Evolutionary conservation across 306 rosid species (phyloP).

Genomic region (Geum urbanum): DNA sequence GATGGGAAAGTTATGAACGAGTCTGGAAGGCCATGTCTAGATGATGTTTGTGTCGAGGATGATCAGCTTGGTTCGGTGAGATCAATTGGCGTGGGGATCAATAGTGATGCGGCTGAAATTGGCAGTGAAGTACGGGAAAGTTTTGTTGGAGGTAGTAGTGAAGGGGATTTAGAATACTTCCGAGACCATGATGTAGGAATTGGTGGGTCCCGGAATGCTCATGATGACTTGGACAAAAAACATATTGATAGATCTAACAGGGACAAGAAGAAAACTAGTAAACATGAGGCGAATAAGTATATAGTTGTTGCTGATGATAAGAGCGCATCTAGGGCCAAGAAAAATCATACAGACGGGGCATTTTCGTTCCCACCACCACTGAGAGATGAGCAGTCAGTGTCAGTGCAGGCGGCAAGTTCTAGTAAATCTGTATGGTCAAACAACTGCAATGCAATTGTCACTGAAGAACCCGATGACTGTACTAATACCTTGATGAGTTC

Average conservation of each 20-base stretch:
- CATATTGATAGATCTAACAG: slow-evolving; percentile 41
- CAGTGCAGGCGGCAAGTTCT: slow-evolving; percentile 52
- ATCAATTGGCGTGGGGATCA: slow-evolving; percentile 97
- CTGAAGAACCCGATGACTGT: slow-evolving; percentile 56
- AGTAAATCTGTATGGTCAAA: slow-evolving; percentile 60
- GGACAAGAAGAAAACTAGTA: slow-evolving; percentile 49
- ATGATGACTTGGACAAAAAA: slow-evolving; percentile 45
- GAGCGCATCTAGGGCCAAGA: slow-evolving; percentile 40
- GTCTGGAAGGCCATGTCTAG: slow-evolving; percentile 52
- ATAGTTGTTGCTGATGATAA: slow-evolving; percentile 43
- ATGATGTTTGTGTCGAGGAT: slow-evolving; percentile 71
- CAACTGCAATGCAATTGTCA: slow-evolving; percentile 37
- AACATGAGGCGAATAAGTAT: slow-evolving; percentile 61
- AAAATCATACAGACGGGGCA: slow-evolving; percentile 48
- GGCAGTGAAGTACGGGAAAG: slow-evolving; percentile 91
- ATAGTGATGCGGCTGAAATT: slow-evolving; percentile 81
- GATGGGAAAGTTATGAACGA: slow-evolving; percentile 61
- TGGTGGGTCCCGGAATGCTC: slow-evolving; percentile 48
- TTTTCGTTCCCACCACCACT: slow-evolving; percentile 82
- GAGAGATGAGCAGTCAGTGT: slow-evolving; percentile 50
- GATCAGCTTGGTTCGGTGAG: slow-evolving; percentile 87
- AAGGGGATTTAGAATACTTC: slow-evolving; percentile 74
- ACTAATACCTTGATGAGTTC: slow-evolving; percentile 48
- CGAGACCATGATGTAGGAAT: slow-evolving; percentile 56
- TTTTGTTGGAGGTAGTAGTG: slow-evolving; percentile 78